These are phyloP conservation scores for Scenedesmus sp. DNA, from an alignment of 163 green algal species.

Conservation along the genomic window DNA sequence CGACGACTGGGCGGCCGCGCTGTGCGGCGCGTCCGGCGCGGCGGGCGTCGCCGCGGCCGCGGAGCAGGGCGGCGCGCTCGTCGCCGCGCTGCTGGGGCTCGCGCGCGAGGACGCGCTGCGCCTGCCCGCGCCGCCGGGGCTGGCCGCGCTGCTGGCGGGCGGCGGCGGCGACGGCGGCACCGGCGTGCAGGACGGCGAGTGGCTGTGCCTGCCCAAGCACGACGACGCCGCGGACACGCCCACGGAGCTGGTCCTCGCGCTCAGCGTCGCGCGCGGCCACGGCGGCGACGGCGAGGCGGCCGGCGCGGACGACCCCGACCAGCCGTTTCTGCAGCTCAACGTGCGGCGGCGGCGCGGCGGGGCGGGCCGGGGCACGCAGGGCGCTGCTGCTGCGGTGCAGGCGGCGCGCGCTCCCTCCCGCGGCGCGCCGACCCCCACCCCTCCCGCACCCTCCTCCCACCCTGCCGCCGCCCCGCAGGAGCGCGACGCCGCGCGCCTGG, in stretches of 20 bases:
- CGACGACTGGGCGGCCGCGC: neutral
- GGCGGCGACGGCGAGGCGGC: too few species aligned
- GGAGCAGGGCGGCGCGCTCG: slow-evolving; percentile 18
- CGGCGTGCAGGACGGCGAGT: neutral
- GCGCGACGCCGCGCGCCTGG: neutral
- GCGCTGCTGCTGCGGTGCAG: too few species aligned
- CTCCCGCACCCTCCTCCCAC: too few species aligned
- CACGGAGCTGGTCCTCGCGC: slow-evolving; percentile 10
- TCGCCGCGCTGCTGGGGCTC: slow-evolving; percentile 11
- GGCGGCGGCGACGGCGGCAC: neutral
- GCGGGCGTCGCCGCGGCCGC: neutral
- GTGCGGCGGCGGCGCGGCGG: too few species aligned
- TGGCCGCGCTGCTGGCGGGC: slow-evolving; percentile 4
- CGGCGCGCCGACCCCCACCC: too few species aligned
- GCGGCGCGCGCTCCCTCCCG: too few species aligned
- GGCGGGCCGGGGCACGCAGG: too few species aligned
- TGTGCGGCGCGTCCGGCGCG: neutral
- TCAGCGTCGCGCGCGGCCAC: neutral
- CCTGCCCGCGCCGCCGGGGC: slow-evolving; percentile 3
- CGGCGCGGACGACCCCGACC: slow-evolving; percentile 8
- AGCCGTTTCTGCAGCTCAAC: slow-evolving; percentile 16
- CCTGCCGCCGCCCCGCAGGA: neutral
- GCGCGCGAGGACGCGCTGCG: slow-evolving; percentile 12
- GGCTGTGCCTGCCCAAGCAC: slow-evolving; percentile 7
- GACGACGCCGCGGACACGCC: slow-evolving; percentile 4